phyloP scores from a whole-genome alignment of 495 filamentous ascomycete species.

The Patellaria atrata region DNA sequence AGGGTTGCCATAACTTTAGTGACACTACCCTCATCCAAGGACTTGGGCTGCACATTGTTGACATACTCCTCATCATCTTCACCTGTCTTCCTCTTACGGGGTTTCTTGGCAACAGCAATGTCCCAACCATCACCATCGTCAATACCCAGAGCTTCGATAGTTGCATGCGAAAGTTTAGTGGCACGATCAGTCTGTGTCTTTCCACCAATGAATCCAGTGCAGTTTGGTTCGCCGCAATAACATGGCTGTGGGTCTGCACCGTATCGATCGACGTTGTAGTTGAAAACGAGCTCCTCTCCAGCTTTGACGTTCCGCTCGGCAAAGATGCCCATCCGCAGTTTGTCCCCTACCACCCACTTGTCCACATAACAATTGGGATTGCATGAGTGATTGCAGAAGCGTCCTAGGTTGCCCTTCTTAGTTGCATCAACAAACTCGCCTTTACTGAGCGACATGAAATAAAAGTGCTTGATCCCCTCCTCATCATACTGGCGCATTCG shows the following conservation, averaged over 20 bases:
- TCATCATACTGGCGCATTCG: constrained; percentile 86
- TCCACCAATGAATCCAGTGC: constrained; percentile 89
- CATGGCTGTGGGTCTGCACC: constrained; percentile 92
- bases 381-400: constrained; percentile 99
- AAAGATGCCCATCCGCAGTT: constrained; percentile 98
- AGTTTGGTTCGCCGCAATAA: constrained; percentile 92
- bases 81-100: constrained; percentile 82
- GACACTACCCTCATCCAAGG: constrained; percentile 74
- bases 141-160: constrained; percentile 90
- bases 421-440: constrained; percentile 97
- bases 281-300: constrained; percentile 97
- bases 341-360: constrained; percentile 98
- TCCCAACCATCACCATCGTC: constrained; percentile 91
- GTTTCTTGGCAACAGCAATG: constrained; percentile 70
- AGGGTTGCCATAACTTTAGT: constrained; percentile 98
- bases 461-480: constrained; percentile 97
- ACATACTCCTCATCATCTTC: constrained; percentile 97
- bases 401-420: constrained; percentile 86
- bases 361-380: constrained; percentile 98
- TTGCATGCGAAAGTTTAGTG: constrained; percentile 78
- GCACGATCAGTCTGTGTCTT: constrained; percentile 94
- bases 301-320: constrained; percentile 71
- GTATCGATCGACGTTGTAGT: constrained; percentile 99
- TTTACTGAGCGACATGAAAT: constrained; percentile 98
- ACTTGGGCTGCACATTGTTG: constrained; percentile 72